These are phyloP conservation scores for Diaporthe vexans DNA, from an alignment of 2,329 filamentous ascomycete species.

Conservation along the genomic window DNA sequence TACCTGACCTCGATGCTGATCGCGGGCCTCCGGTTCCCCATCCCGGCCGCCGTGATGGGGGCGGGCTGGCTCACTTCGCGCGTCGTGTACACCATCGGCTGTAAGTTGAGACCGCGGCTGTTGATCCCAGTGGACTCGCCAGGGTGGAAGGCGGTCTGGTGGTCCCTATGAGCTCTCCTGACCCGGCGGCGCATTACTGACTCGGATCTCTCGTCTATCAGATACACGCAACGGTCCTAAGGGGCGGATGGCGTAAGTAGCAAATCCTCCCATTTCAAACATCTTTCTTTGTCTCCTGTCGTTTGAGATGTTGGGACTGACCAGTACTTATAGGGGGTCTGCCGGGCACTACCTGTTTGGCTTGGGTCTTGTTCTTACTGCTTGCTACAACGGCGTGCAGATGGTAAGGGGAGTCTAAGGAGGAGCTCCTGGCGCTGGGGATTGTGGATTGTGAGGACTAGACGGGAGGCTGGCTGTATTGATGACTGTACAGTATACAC, in stretches of 20 bases:
- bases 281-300: too few relatives aligned
- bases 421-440: not conserved
- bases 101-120: conserved; percentile 54
- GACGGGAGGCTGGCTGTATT: not conserved
- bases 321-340: conserved; percentile 52
- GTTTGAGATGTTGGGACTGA: not conserved
- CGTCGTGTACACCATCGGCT: conserved; percentile 69
- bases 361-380: conserved; percentile 23
- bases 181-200: not conserved
- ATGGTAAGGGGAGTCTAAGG: not conserved
- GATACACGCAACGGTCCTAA: conserved; percentile 29
- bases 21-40: conserved; percentile 68
- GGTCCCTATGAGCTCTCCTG: too few relatives aligned
- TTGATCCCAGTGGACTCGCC: not conserved
- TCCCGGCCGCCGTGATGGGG: conserved; percentile 63
- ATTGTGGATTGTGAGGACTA: not conserved
- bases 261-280: not conserved
- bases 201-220: not conserved
- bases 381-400: conserved; percentile 9
- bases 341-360: conserved; percentile 53
- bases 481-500: not conserved
- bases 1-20: conserved; percentile 68
- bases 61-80: conserved; percentile 66
- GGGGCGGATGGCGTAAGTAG: conserved; percentile 36
- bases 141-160: conserved; percentile 48